Percentiles rank a stretch among this genome's conserved stretches.
These are phyloP conservation scores for Salvia hispanica DNA, from an alignment of 257 asterid species.

Conservation along the genomic window DNA sequence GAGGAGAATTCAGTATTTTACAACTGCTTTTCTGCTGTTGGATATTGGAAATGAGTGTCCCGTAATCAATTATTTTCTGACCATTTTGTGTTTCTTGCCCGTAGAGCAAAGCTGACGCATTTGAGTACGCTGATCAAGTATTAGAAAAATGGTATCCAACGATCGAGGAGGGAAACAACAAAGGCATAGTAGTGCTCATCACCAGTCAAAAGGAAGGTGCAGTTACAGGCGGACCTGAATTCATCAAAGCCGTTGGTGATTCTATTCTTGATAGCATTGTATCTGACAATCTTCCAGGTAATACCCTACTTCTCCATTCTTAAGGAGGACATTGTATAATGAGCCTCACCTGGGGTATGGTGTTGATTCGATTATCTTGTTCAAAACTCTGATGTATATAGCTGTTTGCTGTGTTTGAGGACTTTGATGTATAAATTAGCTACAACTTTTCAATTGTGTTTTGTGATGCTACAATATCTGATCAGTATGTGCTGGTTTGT, in stretches of 20 bases:
- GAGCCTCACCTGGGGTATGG: background rate
- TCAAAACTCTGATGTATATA: background rate
- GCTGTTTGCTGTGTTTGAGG: background rate
- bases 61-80: constrained; percentile 3
- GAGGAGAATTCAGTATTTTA: background rate
- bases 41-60: background rate
- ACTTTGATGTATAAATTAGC: background rate
- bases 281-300: constrained; percentile 95
- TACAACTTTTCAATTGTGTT: background rate
- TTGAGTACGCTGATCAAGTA: constrained; percentile 96
- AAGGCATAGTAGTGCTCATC: constrained; percentile 91
- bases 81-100: constrained; percentile 14
- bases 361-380: background rate
- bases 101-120: constrained; percentile 98
- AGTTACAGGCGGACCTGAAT: constrained; percentile 94
- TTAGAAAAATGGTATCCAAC: constrained; percentile 91
- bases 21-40: background rate
- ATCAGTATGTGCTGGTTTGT: constrained; percentile 21
- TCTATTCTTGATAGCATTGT: constrained; percentile 87
- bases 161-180: constrained; percentile 75
- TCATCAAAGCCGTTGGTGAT: constrained; percentile 88
- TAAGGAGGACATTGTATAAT: background rate
- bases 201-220: constrained; percentile 99
- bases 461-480: constrained; percentile 17
- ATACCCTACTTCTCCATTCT: background rate